Base-by-base conservation (phyloP, 2,329 filamentous ascomycete genomes). In the Monosporascus sp. region DNA sequence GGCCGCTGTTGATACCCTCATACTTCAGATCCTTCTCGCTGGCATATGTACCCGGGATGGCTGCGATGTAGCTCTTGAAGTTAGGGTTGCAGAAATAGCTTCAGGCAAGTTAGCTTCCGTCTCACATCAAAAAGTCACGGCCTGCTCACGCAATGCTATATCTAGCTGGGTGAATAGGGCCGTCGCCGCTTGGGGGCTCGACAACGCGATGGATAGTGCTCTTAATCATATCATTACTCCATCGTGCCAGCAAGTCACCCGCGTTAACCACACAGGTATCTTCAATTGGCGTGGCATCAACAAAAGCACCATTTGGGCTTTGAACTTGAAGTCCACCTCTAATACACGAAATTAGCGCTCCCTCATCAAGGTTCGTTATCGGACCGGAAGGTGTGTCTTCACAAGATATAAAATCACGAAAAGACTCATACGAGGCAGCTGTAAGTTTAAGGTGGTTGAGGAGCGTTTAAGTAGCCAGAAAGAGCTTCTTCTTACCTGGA, bases 161-260 rank as follows among this genome's bases (percentile, higher is more conserved):
- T 39, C 88, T 78, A 1, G 90, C 78, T 1, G 90, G 90, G 68
- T 95, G 87, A 39, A 75, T 72, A 17, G 77, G 78, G 7, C 72
- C 73, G 3, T 73, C 75, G 4, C 77, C 78, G 17, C 76, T 74
- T 1, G 89, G 88, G 2, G 92, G 92, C 72, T 96, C 89, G 5
- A 97, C 89, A 1, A 97, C 92, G 11, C 91, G 84, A 70, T 97
- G 92, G 55, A 91, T 83, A 4, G 92, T 97, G 66, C 88, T 93
- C 73, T 88, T 91, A 72, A 97, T 96, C 5, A 82, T 88, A 64
- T 95, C 90, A 65, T 97, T 97, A 58, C 88, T 90, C 92, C 91
- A 96, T 50, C 91, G 78, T 1, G 89, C 87, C 48, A 97, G 75
- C 60, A 97, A 68, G 66, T 97, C 92, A 1, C 91, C 92, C 0